Evolutionary conservation across 148 eudicot species (phyloP).

Genomic region (Vaccinium vitisidaea): DNA sequence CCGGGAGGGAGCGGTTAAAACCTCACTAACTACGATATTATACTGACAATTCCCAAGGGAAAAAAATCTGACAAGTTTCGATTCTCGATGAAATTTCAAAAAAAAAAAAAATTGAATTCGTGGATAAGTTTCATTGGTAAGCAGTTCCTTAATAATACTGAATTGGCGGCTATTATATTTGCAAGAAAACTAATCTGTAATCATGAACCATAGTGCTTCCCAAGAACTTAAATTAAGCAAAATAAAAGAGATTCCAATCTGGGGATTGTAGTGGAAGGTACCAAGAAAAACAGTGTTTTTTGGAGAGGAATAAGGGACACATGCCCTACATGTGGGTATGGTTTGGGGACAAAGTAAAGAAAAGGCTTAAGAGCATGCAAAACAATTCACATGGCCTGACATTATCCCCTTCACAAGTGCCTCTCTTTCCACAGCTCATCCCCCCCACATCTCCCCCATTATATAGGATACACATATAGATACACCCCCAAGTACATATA

Average conservation of each 20-base stretch:
- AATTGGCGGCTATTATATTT: slow-evolving; percentile 9
- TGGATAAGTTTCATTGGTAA: background rate
- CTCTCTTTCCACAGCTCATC: slow-evolving; percentile 25
- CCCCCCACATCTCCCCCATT: slow-evolving; percentile 13
- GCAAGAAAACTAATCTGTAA: background rate
- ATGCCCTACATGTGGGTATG: slow-evolving; percentile 45
- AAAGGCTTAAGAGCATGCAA: slow-evolving; percentile 30
- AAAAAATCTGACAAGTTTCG: background rate
- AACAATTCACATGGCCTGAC: slow-evolving; percentile 42
- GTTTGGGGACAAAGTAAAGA: slow-evolving; percentile 40
- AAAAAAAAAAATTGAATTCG: background rate
- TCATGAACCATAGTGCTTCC: slow-evolving; percentile 15
- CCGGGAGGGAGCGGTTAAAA: no score
- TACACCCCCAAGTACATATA: slow-evolving; percentile 11
- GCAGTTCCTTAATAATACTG: background rate
- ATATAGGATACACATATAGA: background rate
- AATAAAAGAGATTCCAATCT: background rate
- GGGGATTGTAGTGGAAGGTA: slow-evolving; percentile 11
- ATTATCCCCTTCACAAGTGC: slow-evolving; percentile 24
- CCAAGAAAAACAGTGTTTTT: slow-evolving; percentile 10
- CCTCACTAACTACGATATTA: no score
- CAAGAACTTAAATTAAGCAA: background rate
- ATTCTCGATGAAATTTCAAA: background rate
- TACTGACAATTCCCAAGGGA: no score
- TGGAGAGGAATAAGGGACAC: slow-evolving; percentile 19